Evolutionary conservation across 129 eudicot species (phyloP), one percentile per base, ranked within the genome.

Genomic region (Sambucus nigra): DNA sequence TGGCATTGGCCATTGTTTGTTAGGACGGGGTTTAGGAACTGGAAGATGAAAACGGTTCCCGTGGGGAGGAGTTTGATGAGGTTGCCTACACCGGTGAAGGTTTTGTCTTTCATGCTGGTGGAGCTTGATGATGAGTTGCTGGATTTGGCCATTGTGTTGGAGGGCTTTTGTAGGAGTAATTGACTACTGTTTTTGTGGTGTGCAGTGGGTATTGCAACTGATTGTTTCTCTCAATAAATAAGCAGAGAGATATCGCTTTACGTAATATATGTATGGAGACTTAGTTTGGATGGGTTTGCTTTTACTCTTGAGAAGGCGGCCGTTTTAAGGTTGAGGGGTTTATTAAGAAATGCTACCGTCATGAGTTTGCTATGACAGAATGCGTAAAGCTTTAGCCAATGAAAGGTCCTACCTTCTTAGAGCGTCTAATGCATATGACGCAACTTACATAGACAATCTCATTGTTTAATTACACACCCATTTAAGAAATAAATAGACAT

Each of bases 61-160:
- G 94, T 87, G 0, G 96, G 96, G 26, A 87, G 96, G 59, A 80
- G 94, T 25, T 71, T 87, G 50, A 87, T 71, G 29, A 87, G 86
- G 76, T 72, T 87, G 33, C 88, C 94, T 32, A 82, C 2, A 33
- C 82, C 75, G 11, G 76, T 42, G 1, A 79, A 62, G 45, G 88
- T 69, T 32, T 73, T 63, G 45, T 59, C 55, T 28, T 65, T 62
- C 13, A 77, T 10, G 66, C 59, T 66, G 25, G 61, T 52, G 44
- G 48, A 8, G 40, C 18, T 20, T 11, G 19, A 5, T n/a, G 39
- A n/a, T 1, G 13, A 2, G 14, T 10, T 7, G 46, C 19, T 42
- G 15, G 73, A 15, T 53, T 51, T 19, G 25, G 69, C 42, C 67
- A 70, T 57, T n/a, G n/a, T n/a, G 49, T 51, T 32, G 35, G 2